Base-by-base conservation (phyloP, 495 filamentous ascomycete genomes). In the Bacidia rubella region DNA sequence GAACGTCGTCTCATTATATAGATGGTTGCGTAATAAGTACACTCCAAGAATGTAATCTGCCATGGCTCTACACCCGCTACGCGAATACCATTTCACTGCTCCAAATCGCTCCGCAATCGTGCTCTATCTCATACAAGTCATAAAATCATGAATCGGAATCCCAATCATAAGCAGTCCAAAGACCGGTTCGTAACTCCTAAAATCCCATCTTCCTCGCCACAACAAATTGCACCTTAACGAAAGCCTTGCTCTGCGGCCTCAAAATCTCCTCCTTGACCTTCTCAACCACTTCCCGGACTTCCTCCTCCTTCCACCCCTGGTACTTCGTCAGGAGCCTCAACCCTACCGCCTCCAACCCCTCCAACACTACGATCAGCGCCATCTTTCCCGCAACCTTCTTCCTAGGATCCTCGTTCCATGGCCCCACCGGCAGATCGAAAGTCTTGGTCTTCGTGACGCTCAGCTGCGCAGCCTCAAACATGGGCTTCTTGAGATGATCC, bases 361-460 rank as follows among this genome's bases (percentile, higher is more conserved):
- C 81, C 29, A 88, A 63, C 47, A 77, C 60, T 0, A 73, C 65
- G 23, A 87, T 74, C 15, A 89, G 68, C 58, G 75, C 82, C 66
- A 85, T 76, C 56, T 83, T 86, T 4, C 77, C 81, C 0, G 78
- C 65, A 5, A 69, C 69, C 40, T 76, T 75, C 51, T 78, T 77
- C 29, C 67, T 66, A 1, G 68, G 67, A 52, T 77, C 74, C 3
- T 74, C 62, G 1, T 70, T 68, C 75, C 77, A 77, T 4, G 73
- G 60, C 0, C 79, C 78, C 11, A 88, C 65, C 0, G 82, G 82
- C 7, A 87, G 71, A 25, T 72, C 71, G 49, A 78, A 71, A 35
- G 75, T 71, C 12, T 66, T 70, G 4, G 75, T 63, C 2, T 68
- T 68, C 40, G 82, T 67, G 49, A 86, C 77, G 27, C 75, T 74